A percentile compares a stretch with the other conserved stretches of the same genome.
These are phyloP conservation scores for Metschnikowia sp. DNA, from an alignment of 805 yeast species.

Conservation along the genomic window DNA sequence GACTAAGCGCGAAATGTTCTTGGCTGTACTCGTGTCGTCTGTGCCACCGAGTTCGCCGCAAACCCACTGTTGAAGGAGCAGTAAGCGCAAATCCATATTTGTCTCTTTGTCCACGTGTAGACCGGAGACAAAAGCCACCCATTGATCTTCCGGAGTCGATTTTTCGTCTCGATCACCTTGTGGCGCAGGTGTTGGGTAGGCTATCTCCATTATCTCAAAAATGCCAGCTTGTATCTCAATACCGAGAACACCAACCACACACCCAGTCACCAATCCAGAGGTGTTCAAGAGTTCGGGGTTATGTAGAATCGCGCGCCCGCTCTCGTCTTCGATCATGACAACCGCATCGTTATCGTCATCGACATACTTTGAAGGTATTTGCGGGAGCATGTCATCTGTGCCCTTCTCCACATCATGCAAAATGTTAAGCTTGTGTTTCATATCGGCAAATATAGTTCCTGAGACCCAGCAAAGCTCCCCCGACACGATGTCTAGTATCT, in stretches of 20 bases:
- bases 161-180: slow-evolving; percentile 38
- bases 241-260: slow-evolving; percentile 83
- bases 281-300: slow-evolving; percentile 54
- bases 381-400: slow-evolving; percentile 48
- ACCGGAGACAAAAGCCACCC: slow-evolving; percentile 75
- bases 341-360: slow-evolving; percentile 50
- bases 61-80: slow-evolving; percentile 64
- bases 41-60: slow-evolving; percentile 61
- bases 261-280: slow-evolving; percentile 78
- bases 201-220: slow-evolving; percentile 78
- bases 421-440: slow-evolving; percentile 82
- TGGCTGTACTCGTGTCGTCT: slow-evolving; percentile 21
- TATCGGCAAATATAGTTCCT: slow-evolving; percentile 83
- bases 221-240: slow-evolving; percentile 80
- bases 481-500: slow-evolving; percentile 57
- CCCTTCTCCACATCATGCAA: slow-evolving; percentile 72
- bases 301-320: slow-evolving; percentile 76
- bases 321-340: slow-evolving; percentile 82
- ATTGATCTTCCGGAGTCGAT: slow-evolving; percentile 7
- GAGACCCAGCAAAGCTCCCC: slow-evolving; percentile 73
- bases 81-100: slow-evolving; percentile 44
- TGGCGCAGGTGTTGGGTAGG: slow-evolving; percentile 62
- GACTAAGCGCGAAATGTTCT: slow-evolving; percentile 48
- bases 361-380: slow-evolving; percentile 30
- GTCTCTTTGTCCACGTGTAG: slow-evolving; percentile 49